Evolutionary conservation across 2,329 filamentous ascomycete species (phyloP), one percentile per base, ranked within the genome.

Genomic region (Ophiostoma himal-ulmi): DNA sequence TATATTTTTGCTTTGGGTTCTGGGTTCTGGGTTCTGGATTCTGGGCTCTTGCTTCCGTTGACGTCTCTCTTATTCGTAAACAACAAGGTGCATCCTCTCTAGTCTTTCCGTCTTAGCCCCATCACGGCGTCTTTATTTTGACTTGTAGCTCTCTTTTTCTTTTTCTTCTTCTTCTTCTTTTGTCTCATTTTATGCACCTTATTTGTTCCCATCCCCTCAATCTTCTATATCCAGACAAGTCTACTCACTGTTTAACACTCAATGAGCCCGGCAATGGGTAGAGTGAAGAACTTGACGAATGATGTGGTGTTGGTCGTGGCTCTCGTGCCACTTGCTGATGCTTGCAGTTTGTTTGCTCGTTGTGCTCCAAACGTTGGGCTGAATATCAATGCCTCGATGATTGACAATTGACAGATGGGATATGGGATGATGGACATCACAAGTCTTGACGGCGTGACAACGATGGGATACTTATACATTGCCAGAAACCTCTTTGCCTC

Each of bases 391-490:
- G 17, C 17, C 17, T 48, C 5, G 44, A 48, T 20, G 14, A 6
- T 48, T 48, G n/a, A 44, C 41, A 44, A 44, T 44, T 14, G 41
- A 7, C 5, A 20, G n/a, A 20, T 48, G 17, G 17, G 7, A 30
- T 26, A 34, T 26, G 13, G n/a, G 17, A 37, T 37, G 62, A 34
- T 14, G n/a, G 22, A 48, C 17, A 30, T 17, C 65, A 26, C 37
- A 26, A 44, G 11, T 39, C 37, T 41, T 39, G 5, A 44, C 22
- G 34, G 36, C 17, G 22, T 39, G 62, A 65, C 34, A 39, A 22
- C 7, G 36, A 65, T 39, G 62, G 34, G 62, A 65, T 65, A 65
- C 62, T 65, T 65, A 65, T 65, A 65, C 62, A 39, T n/a, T 37
- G 14, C 14, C 30, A 39, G 62, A 65, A 65, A n/a, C 34, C 54